Evolutionary conservation across 306 rosid genomes (phyloP).

Genomic region (Acacia crassicarpa): DNA sequence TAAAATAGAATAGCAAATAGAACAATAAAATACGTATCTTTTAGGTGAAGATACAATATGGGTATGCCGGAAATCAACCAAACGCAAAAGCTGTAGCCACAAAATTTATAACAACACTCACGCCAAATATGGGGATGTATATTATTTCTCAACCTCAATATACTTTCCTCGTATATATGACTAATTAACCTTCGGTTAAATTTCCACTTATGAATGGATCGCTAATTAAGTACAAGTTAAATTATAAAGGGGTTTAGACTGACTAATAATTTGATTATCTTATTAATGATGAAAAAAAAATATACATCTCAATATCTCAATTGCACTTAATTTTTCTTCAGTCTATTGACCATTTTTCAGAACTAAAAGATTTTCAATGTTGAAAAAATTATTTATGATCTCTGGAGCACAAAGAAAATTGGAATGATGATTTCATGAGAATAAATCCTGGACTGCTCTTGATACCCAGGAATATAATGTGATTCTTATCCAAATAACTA

Average conservation of each 20-base stretch:
- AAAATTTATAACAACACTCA: no score
- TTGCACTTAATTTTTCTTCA: neutral
- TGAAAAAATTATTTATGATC: neutral
- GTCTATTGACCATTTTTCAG: neutral
- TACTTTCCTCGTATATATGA: no score
- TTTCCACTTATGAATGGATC: neutral
- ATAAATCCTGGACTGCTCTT: neutral
- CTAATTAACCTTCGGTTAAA: neutral
- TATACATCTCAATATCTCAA: neutral
- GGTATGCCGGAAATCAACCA: no score
- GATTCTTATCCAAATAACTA: neutral
- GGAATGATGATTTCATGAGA: neutral
- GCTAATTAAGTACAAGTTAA: neutral
- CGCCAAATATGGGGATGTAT: no score
- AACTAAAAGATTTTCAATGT: neutral
- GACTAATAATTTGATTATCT: neutral
- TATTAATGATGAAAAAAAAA: neutral
- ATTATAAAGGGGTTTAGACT: neutral
- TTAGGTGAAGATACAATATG: no score
- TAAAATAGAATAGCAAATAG: no score
- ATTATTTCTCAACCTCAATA: no score
- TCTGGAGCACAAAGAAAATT: neutral
- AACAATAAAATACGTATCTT: no score
- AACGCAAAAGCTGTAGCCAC: no score
- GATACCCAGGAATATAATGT: neutral